Percentiles rank a stretch among this genome's conserved stretches.
Conservation (phyloP, 495 filamentous ascomycete genomes). For the Venustampulla echinocandica region DNA sequence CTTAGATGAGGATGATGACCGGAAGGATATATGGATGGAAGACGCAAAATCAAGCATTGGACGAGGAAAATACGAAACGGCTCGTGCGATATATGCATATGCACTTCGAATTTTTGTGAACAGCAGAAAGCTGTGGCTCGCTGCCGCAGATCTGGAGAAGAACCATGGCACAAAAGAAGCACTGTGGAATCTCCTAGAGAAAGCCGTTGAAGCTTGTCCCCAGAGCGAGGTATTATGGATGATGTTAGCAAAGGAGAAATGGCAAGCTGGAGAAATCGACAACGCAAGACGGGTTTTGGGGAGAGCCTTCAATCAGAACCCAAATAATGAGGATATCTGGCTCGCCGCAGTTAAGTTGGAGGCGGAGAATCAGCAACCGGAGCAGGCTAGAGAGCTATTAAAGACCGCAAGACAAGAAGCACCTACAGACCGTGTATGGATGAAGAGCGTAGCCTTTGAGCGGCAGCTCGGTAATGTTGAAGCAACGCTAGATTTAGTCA, state of each 20-base stretch:
- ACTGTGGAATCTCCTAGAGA: conserved; percentile 77
- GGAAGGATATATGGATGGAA: conserved; percentile 90
- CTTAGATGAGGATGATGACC: conserved; percentile 92
- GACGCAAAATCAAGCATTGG: conserved; percentile 74
- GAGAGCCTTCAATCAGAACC: conserved; percentile 83
- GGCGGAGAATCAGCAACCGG: conserved; percentile 71
- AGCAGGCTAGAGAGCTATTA: conserved; percentile 73
- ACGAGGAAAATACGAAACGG: conserved; percentile 76
- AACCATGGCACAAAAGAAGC: conserved; percentile 81
- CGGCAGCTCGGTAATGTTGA: conserved; percentile 71
- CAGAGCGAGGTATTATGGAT: conserved; percentile 90
- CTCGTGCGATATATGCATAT: conserved; percentile 87
- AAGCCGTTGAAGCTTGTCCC: conserved; percentile 87
- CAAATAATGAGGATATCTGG: conserved; percentile 96
- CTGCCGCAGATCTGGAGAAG: conserved; percentile 83
- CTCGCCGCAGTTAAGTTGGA: conserved; percentile 91
- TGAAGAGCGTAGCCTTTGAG: conserved; percentile 89
- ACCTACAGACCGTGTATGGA: conserved; percentile 92
- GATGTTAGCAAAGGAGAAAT: conserved; percentile 89
- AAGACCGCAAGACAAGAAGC: conserved; percentile 74
- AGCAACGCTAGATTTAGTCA: conserved; percentile 75
- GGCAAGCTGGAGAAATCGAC: conserved; percentile 75
- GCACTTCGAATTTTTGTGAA: conserved; percentile 79
- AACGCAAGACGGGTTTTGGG: conserved; percentile 77
- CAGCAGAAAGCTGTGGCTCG: conserved; percentile 75